Conservation (phyloP, 148 eudicot genomes). For the Cornus kousa region DNA sequence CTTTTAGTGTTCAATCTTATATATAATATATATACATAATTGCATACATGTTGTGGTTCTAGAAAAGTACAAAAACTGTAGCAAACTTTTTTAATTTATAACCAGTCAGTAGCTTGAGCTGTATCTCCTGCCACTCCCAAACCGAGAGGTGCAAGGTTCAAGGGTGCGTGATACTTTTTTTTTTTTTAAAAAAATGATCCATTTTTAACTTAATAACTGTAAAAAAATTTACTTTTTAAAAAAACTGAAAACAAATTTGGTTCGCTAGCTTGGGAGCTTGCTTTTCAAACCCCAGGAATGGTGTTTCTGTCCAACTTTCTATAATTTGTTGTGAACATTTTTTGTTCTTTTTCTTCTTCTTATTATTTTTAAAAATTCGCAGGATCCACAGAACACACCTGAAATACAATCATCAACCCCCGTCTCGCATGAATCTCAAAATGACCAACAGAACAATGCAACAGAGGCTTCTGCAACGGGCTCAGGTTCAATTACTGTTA, state of each 20-base stretch:
- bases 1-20: neutral
- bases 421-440: constrained; percentile 67
- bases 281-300: neutral
- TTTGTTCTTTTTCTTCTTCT: neutral
- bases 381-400: constrained; percentile 65
- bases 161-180: no score
- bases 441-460: constrained; percentile 64
- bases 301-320: constrained; percentile 8
- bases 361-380: constrained; percentile 8
- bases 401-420: constrained; percentile 61
- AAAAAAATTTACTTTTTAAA: neutral
- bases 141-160: no score
- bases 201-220: no score
- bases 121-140: no score
- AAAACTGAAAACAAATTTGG: neutral
- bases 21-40: no score
- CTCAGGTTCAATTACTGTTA: constrained; percentile 84
- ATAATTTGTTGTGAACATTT: neutral
- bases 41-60: neutral
- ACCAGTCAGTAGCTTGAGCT: neutral
- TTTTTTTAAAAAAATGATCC: no score
- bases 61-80: neutral
- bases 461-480: constrained; percentile 65
- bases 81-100: neutral
- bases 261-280: neutral